Evolutionary conservation across 2,329 filamentous ascomycete genomes (phyloP).

Genomic region (Xylariales sp.): DNA sequence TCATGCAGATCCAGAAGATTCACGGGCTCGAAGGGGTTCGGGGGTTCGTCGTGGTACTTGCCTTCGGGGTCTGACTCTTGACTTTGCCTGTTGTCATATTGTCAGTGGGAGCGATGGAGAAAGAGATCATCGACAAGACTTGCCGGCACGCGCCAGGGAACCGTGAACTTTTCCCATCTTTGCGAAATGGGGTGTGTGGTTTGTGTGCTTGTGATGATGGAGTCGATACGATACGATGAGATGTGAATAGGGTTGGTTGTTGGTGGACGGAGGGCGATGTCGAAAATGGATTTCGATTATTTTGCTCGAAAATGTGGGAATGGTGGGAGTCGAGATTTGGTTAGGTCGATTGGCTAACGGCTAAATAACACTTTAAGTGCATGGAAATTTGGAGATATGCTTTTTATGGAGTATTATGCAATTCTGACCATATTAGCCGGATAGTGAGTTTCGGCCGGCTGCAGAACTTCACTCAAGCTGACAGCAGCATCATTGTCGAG

Average conservation of each 20-base stretch:
- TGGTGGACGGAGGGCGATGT: conserved; percentile 1
- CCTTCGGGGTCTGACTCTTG: conserved; percentile 93
- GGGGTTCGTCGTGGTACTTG: too few species aligned
- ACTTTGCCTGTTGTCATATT: conserved; percentile 64
- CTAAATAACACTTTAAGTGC: too few species aligned
- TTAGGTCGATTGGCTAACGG: too few species aligned
- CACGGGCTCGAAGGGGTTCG: conserved; percentile 2
- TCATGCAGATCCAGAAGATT: conserved; percentile 1
- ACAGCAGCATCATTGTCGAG: too few species aligned
- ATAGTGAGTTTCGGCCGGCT: too few species aligned
- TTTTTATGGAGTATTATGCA: too few species aligned
- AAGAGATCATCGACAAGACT: conserved; percentile 12
- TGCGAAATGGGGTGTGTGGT: conserved; percentile 19
- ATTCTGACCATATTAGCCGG: too few species aligned
- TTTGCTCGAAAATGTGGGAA: too few species aligned
- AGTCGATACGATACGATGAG: conserved; percentile 4
- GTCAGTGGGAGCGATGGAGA: conserved; percentile 7
- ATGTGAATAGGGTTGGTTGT: conserved; percentile 2
- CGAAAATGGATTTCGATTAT: too few species aligned
- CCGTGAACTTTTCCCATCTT: conserved; percentile 33
- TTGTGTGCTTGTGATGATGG: conserved; percentile 12
- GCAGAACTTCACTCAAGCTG: too few species aligned
- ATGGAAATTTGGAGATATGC: too few species aligned
- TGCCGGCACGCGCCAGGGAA: conserved; percentile 79
- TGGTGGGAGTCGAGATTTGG: too few species aligned